Percentiles rank a stretch among this genome's conserved stretches.
These are phyloP conservation scores for Nasturtium officinale DNA, from an alignment of 345 rosid genomes.

Conservation along the genomic window DNA sequence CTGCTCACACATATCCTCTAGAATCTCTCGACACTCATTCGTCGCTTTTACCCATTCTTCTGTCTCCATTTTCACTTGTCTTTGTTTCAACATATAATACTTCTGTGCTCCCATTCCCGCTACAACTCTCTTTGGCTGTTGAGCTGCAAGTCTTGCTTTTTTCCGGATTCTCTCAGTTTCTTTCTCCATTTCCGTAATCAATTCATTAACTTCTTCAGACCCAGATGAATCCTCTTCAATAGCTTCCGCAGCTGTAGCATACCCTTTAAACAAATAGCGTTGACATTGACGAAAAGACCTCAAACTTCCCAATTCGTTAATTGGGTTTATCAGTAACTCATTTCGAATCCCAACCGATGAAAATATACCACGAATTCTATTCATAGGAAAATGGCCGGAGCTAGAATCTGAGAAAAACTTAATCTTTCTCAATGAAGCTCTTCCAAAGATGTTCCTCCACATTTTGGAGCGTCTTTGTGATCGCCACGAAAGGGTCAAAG, in stretches of 20 bases:
- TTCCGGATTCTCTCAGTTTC: slow-evolving; percentile 44
- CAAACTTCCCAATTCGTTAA: slow-evolving; percentile 25
- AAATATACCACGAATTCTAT: not conserved
- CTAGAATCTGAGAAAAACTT: slow-evolving; percentile 39
- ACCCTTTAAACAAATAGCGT: slow-evolving; percentile 39
- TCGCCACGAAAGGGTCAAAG: slow-evolving; percentile 12
- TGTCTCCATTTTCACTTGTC: slow-evolving; percentile 85
- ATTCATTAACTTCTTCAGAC: slow-evolving; percentile 67
- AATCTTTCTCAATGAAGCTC: slow-evolving; percentile 52
- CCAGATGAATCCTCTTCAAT: slow-evolving; percentile 70
- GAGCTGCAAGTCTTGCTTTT: slow-evolving; percentile 35
- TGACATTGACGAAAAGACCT: slow-evolving; percentile 22
- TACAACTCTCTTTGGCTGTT: slow-evolving; percentile 54
- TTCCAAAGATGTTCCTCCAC: slow-evolving; percentile 72
- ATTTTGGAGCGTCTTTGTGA: slow-evolving; percentile 41
- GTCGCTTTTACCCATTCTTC: slow-evolving; percentile 95
- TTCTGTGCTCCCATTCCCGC: slow-evolving; percentile 63
- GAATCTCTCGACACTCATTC: slow-evolving; percentile 76
- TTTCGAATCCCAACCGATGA: slow-evolving; percentile 24
- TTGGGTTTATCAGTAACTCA: slow-evolving; percentile 30
- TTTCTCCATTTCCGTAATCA: slow-evolving; percentile 49
- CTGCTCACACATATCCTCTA: slow-evolving; percentile 91
- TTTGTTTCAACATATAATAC: slow-evolving; percentile 53
- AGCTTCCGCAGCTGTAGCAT: slow-evolving; percentile 65
- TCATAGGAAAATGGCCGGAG: slow-evolving; percentile 3